Conservation (phyloP, 2,329 filamentous ascomycete genomes). For the Periconia sp. region DNA sequence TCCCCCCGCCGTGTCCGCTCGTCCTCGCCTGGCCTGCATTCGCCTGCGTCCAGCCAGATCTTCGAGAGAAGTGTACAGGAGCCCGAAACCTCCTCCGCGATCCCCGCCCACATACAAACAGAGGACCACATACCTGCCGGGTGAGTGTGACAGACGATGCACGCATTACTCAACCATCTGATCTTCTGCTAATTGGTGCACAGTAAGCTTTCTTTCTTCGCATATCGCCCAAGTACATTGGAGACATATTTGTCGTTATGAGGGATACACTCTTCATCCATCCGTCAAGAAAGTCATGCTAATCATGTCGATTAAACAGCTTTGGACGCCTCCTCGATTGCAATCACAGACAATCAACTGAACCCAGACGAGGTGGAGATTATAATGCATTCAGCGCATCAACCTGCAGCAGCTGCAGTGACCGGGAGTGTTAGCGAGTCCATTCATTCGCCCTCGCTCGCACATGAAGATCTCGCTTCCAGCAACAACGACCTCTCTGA, state of each 20-base stretch:
- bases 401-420: conserved; percentile 72
- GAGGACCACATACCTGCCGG: conserved; percentile 82
- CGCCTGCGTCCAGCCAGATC: conserved; percentile 75
- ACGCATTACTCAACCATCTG: no score
- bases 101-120: conserved; percentile 89
- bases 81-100: conserved; percentile 74
- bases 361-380: conserved; percentile 92
- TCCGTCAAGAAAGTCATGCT: no score
- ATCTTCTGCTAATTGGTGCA: no score
- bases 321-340: conserved; percentile 85
- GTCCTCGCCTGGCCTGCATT: conserved; percentile 72
- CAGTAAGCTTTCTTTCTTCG: no score
- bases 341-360: conserved; percentile 83
- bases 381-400: conserved; percentile 81
- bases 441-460: conserved; percentile 35
- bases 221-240: no score
- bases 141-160: no score
- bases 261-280: no score
- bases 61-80: conserved; percentile 97
- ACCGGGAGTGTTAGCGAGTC: conserved; percentile 37
- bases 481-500: conserved; percentile 31
- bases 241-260: no score
- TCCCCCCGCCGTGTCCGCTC: conserved; percentile 67
- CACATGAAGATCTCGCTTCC: conserved; percentile 29
- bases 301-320: conserved; percentile 53